Base-by-base conservation (phyloP, 1,284 basidiomycete species). In the Meira miltonrushii region DNA sequence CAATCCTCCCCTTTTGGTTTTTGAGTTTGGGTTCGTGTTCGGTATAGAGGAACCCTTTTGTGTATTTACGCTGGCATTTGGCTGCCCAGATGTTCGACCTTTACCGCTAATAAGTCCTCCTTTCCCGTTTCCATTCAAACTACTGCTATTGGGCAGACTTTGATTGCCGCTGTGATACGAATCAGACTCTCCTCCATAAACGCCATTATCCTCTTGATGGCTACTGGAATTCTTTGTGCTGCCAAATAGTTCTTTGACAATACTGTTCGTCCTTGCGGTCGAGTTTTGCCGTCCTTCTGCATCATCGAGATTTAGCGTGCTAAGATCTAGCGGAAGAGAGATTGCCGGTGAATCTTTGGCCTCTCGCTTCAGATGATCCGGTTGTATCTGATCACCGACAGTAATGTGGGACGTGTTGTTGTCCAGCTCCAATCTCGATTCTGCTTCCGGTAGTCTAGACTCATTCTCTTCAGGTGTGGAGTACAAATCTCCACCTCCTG, bases 321-420 rank as follows among this genome's bases (percentile, higher is more conserved):
- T 17, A 19, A 15, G 17, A 12, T n/a, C 12, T 15, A 21, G 41
- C 19, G 41, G 41, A 13, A 48, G 21, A 48, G 17, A 21, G 17
- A 23, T 21, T 21, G 12, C 6, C 12, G 2, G 46, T 12, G 46
- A n/a, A 21, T 25, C 25, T 21, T 12, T 48, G 12, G 17, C 5
- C 3, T 17, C 46, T 48, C n/a, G 77, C 65, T 12, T 74, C 65
- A 28, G 68, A 68, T 13, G 66, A 59, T 28, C 80, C 66, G 82
- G 75, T 50, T 80, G 83, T 58, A 80, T 80, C 56, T 80, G 38
- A 21, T 33, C 28, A 8, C 28, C 28, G 4, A 33, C 8, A 33
- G 23, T 10, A 23, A 28, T 76, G 19, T 78, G 71, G 37, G 66
- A 65, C 74, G 86, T 13, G 19, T 33, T 54, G 13, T 39, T 56